Base-by-base conservation (phyloP, 805 yeast species). In the Myxozyma monticola region DNA sequence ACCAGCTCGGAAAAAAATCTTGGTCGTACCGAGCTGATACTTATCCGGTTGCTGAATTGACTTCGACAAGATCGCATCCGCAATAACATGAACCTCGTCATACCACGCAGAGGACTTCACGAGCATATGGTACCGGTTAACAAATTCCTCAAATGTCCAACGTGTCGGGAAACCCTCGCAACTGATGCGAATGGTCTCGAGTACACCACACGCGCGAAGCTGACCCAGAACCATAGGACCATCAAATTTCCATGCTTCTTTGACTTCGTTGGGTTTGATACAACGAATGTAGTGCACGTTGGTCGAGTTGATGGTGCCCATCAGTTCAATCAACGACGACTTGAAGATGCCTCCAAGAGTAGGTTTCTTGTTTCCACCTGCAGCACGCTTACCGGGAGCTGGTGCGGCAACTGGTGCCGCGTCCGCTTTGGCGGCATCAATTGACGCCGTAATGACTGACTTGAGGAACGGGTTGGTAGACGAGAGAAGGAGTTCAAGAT, bases 151-250 rank as follows among this genome's bases (percentile, higher is more conserved):
- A 65, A 88, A 93, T 1, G 96, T 81, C 89, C 96, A 88, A 66
- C 97, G 78, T 0, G 96, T 85, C 15, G 99, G 99, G 77, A 90
- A 91, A 35, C 99, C 99, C 43, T 96, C 97, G 72, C 97, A 90
- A 1, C 97, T 90, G 41, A 91, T 91, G 64, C 96, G 76, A 65
- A 91, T 91, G 1, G 99, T 93, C 68, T 93, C 99, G 60, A 91
- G 75, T 40, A 91, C 98, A 84, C 99, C 99, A 76, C 99, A 91
- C 4, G 99, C 99, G 67, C 99, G 80, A 56, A 91, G 76, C 70
- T 91, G 99, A 4, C 95, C 84, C 54, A 93, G 76, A 12, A 91
- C 98, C 97, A 91, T 90, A 37, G 89, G 77, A 14, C 95, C 88
- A 64, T 89, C 96, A 69, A 91, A 91, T 67, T 83, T 85, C 98